A percentile compares a stretch with the other conserved stretches of the same genome.
Evolutionary conservation across 176 grass and related monocot species (phyloP).

Genomic region (Bothriochloa decipiens): DNA sequence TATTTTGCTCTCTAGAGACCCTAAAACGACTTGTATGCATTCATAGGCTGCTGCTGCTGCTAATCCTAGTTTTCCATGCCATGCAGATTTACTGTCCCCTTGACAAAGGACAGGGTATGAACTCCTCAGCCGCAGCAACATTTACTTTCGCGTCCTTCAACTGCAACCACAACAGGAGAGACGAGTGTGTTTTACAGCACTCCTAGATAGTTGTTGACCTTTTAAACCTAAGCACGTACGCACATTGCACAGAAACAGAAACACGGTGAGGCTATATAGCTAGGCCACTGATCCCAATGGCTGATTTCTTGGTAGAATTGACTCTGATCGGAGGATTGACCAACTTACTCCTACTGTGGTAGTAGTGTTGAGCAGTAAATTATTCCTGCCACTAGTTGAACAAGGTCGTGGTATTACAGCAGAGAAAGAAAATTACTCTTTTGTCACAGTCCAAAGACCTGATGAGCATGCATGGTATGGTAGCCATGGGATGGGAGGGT

Average conservation of each 20-base stretch:
- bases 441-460: not conserved
- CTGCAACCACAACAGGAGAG: not conserved
- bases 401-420: not conserved
- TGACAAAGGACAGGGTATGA: slow-evolving; percentile 54
- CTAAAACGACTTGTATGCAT: slow-evolving; percentile 46
- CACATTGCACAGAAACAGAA: slow-evolving; percentile 43
- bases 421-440: not conserved
- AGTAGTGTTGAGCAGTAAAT: not conserved
- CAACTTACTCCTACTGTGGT: slow-evolving; percentile 36
- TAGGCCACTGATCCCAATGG: slow-evolving; percentile 51
- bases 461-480: not conserved
- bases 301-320: slow-evolving; percentile 40
- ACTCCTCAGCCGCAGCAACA: slow-evolving; percentile 44
- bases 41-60: slow-evolving; percentile 33
- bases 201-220: slow-evolving; percentile 39
- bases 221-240: slow-evolving; percentile 12
- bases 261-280: slow-evolving; percentile 33
- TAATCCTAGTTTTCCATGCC: slow-evolving; percentile 54
- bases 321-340: slow-evolving; percentile 35
- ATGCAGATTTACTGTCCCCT: slow-evolving; percentile 40
- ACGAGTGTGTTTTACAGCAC: slow-evolving; percentile 40
- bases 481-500: not conserved
- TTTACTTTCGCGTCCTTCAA: slow-evolving; percentile 38
- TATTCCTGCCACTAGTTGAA: not conserved
- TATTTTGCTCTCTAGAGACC: slow-evolving; percentile 45